A percentile compares a stretch with the other conserved stretches of the same genome.
Conservation (phyloP, 1,284 basidiomycete species). For the Schizopora paradoxa region DNA sequence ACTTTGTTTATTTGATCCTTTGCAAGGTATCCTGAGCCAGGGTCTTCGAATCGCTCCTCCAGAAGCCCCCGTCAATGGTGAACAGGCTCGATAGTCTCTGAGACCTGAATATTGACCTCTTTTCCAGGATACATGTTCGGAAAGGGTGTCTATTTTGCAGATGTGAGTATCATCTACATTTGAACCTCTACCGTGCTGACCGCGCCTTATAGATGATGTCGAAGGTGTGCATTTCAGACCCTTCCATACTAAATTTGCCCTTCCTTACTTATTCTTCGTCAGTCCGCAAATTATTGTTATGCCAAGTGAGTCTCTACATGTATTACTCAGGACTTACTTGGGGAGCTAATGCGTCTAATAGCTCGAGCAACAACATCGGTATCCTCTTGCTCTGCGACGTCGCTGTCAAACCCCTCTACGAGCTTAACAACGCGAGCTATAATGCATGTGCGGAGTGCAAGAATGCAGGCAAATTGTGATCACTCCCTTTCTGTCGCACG, state of each 20-base stretch:
- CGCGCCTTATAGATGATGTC: constrained; percentile 50
- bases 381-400: constrained; percentile 57
- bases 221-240: constrained; percentile 37
- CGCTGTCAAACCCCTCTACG: constrained; percentile 51
- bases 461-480: constrained; percentile 30
- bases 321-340: constrained; percentile 1
- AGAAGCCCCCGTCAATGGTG: constrained; percentile 52
- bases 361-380: constrained; percentile 47
- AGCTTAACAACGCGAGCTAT: constrained; percentile 43
- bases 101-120: not conserved
- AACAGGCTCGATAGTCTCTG: not conserved
- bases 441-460: constrained; percentile 47
- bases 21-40: constrained; percentile 53
- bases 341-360: constrained; percentile 20
- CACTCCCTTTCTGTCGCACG: constrained; percentile 19
- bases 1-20: not conserved
- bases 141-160: constrained; percentile 65
- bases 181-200: constrained; percentile 9
- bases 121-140: constrained; percentile 56
- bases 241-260: not conserved
- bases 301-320: constrained; percentile 34
- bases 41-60: constrained; percentile 66
- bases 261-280: not conserved
- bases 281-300: constrained; percentile 59
- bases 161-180: constrained; percentile 38